Base-by-base conservation (phyloP, 768 basidiomycete genomes). In the Auriscalpium orientale region DNA sequence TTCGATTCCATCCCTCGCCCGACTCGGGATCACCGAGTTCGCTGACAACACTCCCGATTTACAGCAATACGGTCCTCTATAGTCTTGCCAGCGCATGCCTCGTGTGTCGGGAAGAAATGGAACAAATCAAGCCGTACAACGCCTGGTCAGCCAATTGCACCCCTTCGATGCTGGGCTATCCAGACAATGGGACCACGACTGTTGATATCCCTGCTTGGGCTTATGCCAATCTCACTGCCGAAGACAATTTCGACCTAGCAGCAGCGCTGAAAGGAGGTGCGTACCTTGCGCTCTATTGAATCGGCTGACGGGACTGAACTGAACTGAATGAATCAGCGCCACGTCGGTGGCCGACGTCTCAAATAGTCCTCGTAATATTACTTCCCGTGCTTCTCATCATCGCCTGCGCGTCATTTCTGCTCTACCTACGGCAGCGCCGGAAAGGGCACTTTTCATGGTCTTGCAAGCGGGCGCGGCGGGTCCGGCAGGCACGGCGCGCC, bases 181-280 rank as follows among this genome's bases (percentile, higher is more conserved):
- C 45, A 38, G 47, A 34, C 18, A n/a, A 20, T 38, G 44, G 15
- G 10, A 28, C 50, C 51, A 53, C 40, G 20, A 4, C 53, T 40
- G 58, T 53, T 56, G 56, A 20, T 21, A 18, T 58, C 45, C 33
- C 33, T 18, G 45, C 50, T 43, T 11, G 48, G 52, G 33, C 20
- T 16, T 36, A 44, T 48, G 57, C 48, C 49, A 51, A 59, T 46
- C 46, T 43, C 40, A 43, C 40, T 4, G 40, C 52, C 4, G 28
- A 18, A 45, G 51, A 21, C 22, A 35, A 8, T 9, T 15, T 11
- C 37, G 56, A 59, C 49, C 15, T 15, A 16, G 1, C 33, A 10
- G 46, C 51, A 16, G 43, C 48, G 48, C 33, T 35, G 18, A 47
- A 54, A 51, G 12, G 58, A 58, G 49, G 56, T 56, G 52, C 37